These are phyloP conservation scores for Hemileia vastatrix DNA, from an alignment of 1,284 basidiomycete genomes.

Conservation along the genomic window DNA sequence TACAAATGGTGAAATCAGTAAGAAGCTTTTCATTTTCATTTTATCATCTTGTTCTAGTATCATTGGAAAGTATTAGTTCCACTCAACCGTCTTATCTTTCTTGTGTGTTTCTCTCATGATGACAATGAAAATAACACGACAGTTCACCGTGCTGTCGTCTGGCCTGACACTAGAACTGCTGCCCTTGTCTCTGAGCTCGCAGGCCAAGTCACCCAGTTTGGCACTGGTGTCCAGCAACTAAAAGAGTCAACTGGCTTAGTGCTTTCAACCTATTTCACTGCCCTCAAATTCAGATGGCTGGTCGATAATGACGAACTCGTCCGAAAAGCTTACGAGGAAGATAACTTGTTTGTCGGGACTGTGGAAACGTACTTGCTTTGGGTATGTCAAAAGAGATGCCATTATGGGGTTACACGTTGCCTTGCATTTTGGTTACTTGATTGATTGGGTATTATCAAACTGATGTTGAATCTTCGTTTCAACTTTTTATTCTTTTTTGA, in stretches of 20 bases:
- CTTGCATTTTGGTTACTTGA: too few species aligned
- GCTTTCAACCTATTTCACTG: slow-evolving; percentile 45
- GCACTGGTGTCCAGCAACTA: slow-evolving; percentile 60
- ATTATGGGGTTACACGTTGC: neutral
- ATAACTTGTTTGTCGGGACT: slow-evolving; percentile 81
- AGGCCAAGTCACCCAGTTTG: neutral
- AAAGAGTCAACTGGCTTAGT: slow-evolving; percentile 62
- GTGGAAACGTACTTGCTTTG: slow-evolving; percentile 94
- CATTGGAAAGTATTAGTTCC: too few species aligned
- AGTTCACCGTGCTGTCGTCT: slow-evolving; percentile 63
- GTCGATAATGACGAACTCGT: slow-evolving; percentile 78
- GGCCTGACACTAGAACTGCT: slow-evolving; percentile 88
- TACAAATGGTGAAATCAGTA: slow-evolving; percentile 56
- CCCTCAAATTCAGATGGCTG: slow-evolving; percentile 94
- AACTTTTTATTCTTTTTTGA: too few species aligned
- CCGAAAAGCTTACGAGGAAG: slow-evolving; percentile 64
- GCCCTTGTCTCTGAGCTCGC: slow-evolving; percentile 58
- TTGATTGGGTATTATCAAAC: too few species aligned
- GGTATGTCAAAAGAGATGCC: slow-evolving; percentile 49
- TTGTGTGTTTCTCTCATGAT: neutral
- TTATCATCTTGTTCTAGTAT: neutral
- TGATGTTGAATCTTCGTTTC: too few species aligned
- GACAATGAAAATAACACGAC: too few species aligned
- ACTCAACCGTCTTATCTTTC: too few species aligned
- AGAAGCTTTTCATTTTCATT: slow-evolving; percentile 58